Evolutionary conservation across 768 basidiomycete species (phyloP), one percentile per base, ranked within the genome.

Genomic region (Trametes elegans): DNA sequence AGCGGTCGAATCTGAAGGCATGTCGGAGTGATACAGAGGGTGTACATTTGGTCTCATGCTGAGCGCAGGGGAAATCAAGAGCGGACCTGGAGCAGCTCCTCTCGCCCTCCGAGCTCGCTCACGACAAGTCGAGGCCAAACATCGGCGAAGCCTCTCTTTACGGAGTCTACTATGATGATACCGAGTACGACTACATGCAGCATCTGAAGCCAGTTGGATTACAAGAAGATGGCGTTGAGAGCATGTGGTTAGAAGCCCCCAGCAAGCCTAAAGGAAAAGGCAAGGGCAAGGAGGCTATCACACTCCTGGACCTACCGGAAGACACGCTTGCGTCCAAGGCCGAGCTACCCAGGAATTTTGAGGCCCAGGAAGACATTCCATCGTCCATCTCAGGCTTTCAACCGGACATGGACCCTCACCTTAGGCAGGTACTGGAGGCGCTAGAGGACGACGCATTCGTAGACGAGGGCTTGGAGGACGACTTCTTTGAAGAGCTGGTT

Each of bases 161-260:
- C 69, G 97, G 94, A 3, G 74, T 99, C 66, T 92, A 92, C 73
- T 98, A 83, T 72, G 94, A 98, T 73, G 95, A 99, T 67, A 88
- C 91, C 6, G 82, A 93, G 55, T 99, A 99, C 75, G 91, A 99
- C 71, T 99, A 99, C 75, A 93, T 98, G 90, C 88, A 95, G 69
- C 97, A 99, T 72, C 81, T 99, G 39, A 87, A 92, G 11, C 63
- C 81, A 2, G 83, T 91, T 45, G 92, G 91, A 3, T 64, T 81
- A 11, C 80, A 86, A 53, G 90, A 91, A 66, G 90, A 86, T 39
- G 89, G 90, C 10, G 83, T 89, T 7, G 92, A 93, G 34, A 88
- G 84, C 54, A 73, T 91, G 47, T 77, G 95, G 54, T 74, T 97
- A 45, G 90, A 93, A 61, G 88, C 89, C n/a, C 84, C 86, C 2